Conservation (phyloP, 257 asterid species). For the Solanum clarkiae region DNA sequence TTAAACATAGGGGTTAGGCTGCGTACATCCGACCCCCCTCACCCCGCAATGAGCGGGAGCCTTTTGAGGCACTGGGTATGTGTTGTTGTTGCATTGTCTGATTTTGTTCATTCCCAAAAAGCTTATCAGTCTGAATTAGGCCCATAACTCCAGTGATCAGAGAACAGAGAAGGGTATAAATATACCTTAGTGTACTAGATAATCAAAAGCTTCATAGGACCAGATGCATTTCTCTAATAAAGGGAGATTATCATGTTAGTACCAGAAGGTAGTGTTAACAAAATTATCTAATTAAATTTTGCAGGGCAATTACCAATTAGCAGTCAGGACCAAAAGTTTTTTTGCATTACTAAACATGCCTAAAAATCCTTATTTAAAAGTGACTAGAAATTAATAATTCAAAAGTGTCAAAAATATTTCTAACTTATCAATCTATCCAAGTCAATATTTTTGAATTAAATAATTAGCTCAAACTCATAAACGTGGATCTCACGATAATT, state of each 20-base stretch:
- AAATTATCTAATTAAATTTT: neutral
- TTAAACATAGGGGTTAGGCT: too few relatives aligned
- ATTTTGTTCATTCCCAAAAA: neutral
- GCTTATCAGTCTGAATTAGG: neutral
- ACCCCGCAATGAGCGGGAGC: too few relatives aligned
- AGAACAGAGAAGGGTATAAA: neutral
- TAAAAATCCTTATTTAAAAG: neutral
- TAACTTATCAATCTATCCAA: too few relatives aligned
- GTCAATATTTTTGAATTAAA: too few relatives aligned
- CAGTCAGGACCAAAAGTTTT: neutral
- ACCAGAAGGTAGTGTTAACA: neutral
- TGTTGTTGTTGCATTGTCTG: too few relatives aligned
- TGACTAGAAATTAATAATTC: too few relatives aligned
- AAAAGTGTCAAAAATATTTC: too few relatives aligned
- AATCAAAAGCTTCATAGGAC: neutral
- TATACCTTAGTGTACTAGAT: neutral
- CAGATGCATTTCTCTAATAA: neutral
- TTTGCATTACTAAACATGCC: neutral
- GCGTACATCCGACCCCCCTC: too few relatives aligned
- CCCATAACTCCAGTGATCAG: neutral
- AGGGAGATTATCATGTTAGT: neutral
- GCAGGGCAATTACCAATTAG: neutral
- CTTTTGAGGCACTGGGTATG: too few relatives aligned
- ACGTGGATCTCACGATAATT: too few relatives aligned
- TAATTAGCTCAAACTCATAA: too few relatives aligned